These are phyloP conservation scores for Artemisia tridentata DNA, from an alignment of 129 eudicot genomes.

Conservation along the genomic window DNA sequence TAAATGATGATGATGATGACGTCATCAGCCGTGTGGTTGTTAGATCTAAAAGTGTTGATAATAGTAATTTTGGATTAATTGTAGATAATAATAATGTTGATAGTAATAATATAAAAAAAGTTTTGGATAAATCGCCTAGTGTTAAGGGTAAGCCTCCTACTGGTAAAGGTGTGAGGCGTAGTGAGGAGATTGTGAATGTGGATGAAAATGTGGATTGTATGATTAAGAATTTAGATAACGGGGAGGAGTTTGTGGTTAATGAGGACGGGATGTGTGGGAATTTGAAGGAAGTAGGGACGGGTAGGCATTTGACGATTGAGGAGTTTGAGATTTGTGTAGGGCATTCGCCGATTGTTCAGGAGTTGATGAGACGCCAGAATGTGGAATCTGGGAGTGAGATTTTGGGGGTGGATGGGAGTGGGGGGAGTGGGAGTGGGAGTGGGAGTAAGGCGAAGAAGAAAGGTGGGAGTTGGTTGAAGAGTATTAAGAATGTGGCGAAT, in stretches of 20 bases:
- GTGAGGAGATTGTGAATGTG: conserved; percentile 38
- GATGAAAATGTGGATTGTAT: conserved; percentile 49
- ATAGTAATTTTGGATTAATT: conserved; percentile 28
- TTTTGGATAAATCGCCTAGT: conserved; percentile 35
- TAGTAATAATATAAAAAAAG: conserved; percentile 35
- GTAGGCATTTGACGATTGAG: conserved; percentile 87
- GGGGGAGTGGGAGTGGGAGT: conserved; percentile 45
- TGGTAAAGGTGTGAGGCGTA: conserved; percentile 41
- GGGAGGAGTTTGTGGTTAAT: conserved; percentile 93
- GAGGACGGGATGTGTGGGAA: conserved; percentile 84
- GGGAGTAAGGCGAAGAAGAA: conserved; percentile 69
- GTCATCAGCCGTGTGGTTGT: conserved; percentile 27
- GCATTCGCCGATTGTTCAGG: conserved; percentile 93
- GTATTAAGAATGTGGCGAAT: conserved; percentile 76
- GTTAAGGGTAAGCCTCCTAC: conserved; percentile 57
- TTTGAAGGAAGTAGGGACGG: conserved; percentile 82
- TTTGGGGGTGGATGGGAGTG: conserved; percentile 34
- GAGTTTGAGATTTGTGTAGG: conserved; percentile 93
- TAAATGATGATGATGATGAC: conserved; percentile 17
- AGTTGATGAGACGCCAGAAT: conserved; percentile 91
- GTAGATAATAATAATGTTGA: conserved; percentile 45
- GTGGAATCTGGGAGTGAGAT: conserved; percentile 65
- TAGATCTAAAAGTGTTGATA: conserved; percentile 57
- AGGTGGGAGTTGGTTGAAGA: conserved; percentile 67
- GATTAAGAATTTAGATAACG: conserved; percentile 84